Evolutionary conservation across 2,329 filamentous ascomycete genomes (phyloP), one percentile per base, ranked within the genome.

Genomic region (Verticillium isaacii): DNA sequence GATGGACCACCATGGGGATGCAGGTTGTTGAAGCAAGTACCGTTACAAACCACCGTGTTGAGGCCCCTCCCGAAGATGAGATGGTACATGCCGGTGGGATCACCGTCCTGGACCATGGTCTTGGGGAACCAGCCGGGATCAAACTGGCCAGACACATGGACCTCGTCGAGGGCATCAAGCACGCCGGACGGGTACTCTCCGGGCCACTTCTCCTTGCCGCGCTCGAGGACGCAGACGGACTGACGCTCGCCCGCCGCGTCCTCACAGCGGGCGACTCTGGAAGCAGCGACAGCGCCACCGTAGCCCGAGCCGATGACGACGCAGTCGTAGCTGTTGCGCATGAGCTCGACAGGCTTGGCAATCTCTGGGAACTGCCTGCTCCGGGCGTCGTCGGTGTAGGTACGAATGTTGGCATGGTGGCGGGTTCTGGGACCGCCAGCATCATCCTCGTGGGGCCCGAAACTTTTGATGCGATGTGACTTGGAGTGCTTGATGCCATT

Each of bases 301-400:
- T 90, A 91, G 1, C 88, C 88, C 11, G 86, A 89, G 1, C 88
- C 88, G 62, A 90, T 84, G 34, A 90, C 85, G 12, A 91, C 81
- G 45, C 83, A 83, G 72, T 90, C 88, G 66, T 91, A 90, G 7
- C 75, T 74, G 61, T 76, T 74, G 32, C 81, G 78, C 69, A 89
- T 81, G 32, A 86, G 73, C 68, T 87, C 82, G 14, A 88, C 79
- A 0, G 83, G 80, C 62, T 79, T 82, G 25, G 83, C 84, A 62
- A 88, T 81, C 1, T 84, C 78, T 1, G 84, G 84, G 63, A 80
- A 86, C 23, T 66, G 23, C 41, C 71, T 66, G 58, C 58, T 59
- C 32, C 61, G 62, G 17, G 55, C 63, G 58, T 67, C 62, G 54
- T 67, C 72, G 14, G 67, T 67, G 62, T 72, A 73, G 25, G 65